Evolutionary conservation across 164 flowering plant species (phyloP).

Genomic region (Nymphaea thermarum): DNA sequence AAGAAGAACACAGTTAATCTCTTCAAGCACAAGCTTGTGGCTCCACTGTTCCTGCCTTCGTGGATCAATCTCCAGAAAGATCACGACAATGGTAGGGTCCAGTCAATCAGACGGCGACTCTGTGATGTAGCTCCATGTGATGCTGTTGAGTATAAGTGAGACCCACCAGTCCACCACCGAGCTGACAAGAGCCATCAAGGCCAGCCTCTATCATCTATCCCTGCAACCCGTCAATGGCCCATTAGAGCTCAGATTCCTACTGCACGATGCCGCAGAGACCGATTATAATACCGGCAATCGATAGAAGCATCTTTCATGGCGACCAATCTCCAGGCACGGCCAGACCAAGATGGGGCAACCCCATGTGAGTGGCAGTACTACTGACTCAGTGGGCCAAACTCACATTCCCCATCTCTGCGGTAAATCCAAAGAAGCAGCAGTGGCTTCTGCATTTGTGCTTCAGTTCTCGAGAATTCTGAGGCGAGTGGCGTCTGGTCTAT

Average conservation of each 20-base stretch:
- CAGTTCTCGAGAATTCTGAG: too few relatives aligned
- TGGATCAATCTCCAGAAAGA: not conserved
- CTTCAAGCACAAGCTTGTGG: not conserved
- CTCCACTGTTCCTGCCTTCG: not conserved
- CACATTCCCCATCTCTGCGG: too few relatives aligned
- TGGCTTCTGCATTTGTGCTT: too few relatives aligned
- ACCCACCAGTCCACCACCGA: not conserved
- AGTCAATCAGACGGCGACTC: not conserved
- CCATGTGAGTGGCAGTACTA: too few relatives aligned
- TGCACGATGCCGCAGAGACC: not conserved
- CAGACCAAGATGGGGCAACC: too few relatives aligned
- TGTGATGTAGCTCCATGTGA: not conserved
- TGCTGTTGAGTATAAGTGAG: not conserved
- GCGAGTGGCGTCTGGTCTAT: too few relatives aligned
- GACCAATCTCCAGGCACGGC: too few relatives aligned
- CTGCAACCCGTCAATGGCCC: not conserved
- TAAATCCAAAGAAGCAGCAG: too few relatives aligned
- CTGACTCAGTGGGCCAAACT: too few relatives aligned
- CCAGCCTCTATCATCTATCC: not conserved
- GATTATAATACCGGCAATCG: too few relatives aligned
- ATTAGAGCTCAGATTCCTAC: not conserved
- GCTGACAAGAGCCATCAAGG: not conserved
- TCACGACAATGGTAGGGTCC: not conserved
- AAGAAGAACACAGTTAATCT: too few relatives aligned
- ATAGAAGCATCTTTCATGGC: too few relatives aligned